Evolutionary conservation across 2,329 filamentous ascomycete species (phyloP), one percentile per base, ranked within the genome.

Genomic region (Biscogniauxia marginata): DNA sequence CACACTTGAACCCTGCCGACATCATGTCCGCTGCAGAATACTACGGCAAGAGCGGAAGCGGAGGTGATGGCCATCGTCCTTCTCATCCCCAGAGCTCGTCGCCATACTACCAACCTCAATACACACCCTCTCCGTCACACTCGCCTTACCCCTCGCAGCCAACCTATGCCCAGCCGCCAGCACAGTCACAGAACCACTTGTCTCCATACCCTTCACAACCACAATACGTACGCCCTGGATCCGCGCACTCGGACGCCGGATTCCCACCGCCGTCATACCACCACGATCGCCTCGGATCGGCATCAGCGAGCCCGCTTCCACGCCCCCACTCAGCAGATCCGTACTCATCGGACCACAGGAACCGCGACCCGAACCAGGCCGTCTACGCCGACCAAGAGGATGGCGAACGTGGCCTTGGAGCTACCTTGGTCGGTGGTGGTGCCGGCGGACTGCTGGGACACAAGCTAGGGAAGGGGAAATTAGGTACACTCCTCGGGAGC

Each of bases 371-470:
- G n/a, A 52, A 65, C 24, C 50, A 48, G 18, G 44, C 20, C 49
- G 49, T 13, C n/a, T 63, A 50, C 13, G 50, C 54, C n/a, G 53
- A 52, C 16, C 55, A 60, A 46, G 65, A 66, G 25, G 73, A 76
- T 5, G 82, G 79, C 60, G 83, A 86, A 53, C 75, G 79, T 46
- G 83, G 83, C 7, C 73, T 86, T 11, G 76, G 82, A 11, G 78
- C 82, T 1, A 80, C 82, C 2, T 65, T 85, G 3, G 54, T 82
- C 1, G 82, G 82, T 13, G 78, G 80, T 20, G 79, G 77, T 2
- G 78, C 76, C 0, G 83, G 83, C 39, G 82, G 78, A 0, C 79
- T 80, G 55, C 55, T 82, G 0, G 82, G 78, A 0, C 78, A 84
- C 65, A 79, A 85, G 68, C 67, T 81, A 9, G 81, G 82, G 19